These are phyloP conservation scores for Penicillium verrucosum DNA, from an alignment of 2,329 filamentous ascomycete species.

Conservation along the genomic window DNA sequence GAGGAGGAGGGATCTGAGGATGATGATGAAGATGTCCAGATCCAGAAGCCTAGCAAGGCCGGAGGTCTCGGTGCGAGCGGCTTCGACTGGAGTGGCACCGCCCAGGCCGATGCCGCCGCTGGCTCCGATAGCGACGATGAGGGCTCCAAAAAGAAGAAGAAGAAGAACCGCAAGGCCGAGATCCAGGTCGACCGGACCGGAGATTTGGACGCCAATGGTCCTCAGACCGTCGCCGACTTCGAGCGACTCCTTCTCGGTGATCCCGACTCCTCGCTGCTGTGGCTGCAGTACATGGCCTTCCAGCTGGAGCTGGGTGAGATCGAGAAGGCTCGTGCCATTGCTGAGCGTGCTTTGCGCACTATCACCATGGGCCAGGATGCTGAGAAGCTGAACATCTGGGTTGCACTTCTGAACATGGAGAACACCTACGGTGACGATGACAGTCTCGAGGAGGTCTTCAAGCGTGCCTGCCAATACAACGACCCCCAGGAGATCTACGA, in stretches of 20 bases:
- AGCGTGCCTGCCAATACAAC: constrained; percentile 89
- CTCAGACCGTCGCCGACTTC: constrained; percentile 86
- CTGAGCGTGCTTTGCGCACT: constrained; percentile 82
- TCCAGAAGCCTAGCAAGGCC: constrained; percentile 39
- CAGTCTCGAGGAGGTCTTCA: constrained; percentile 79
- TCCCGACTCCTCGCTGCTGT: constrained; percentile 87
- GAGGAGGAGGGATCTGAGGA: constrained; percentile 31
- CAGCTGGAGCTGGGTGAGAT: constrained; percentile 89
- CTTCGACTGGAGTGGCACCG: constrained; percentile 82
- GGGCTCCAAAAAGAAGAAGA: constrained; percentile 58
- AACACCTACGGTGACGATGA: constrained; percentile 84
- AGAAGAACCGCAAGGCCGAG: constrained; percentile 71
- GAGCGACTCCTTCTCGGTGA: constrained; percentile 89
- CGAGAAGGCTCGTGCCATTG: constrained; percentile 81
- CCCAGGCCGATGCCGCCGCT: constrained; percentile 49
- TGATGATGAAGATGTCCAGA: constrained; percentile 44
- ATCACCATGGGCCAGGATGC: constrained; percentile 88
- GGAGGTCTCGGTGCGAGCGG: constrained; percentile 67
- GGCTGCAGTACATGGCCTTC: constrained; percentile 99
- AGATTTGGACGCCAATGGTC: constrained; percentile 84
- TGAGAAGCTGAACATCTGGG: constrained; percentile 94
- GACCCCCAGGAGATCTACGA: constrained; percentile 87
- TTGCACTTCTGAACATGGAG: constrained; percentile 90
- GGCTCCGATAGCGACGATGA: constrained; percentile 52
- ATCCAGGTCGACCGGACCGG: constrained; percentile 86